Evolutionary conservation across 2,329 filamentous ascomycete species (phyloP).

Genomic region (Leptographium galeiforme): DNA sequence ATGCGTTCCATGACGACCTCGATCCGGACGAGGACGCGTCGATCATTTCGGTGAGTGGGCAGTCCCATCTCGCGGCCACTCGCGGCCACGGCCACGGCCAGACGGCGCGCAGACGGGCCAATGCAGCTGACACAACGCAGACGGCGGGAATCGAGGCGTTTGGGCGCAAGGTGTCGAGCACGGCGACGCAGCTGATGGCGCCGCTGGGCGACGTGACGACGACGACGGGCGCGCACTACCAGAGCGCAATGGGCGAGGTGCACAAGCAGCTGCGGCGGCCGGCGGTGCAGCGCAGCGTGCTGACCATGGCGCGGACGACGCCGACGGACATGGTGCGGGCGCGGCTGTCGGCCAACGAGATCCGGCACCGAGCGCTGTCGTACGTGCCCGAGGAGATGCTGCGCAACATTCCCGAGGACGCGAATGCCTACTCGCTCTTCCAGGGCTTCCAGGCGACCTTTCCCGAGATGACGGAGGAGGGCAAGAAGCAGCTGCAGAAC

Average conservation of each 20-base stretch:
- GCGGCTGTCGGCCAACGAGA: conserved; percentile 79
- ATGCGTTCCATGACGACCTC: conserved; percentile 32
- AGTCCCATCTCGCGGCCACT: no score
- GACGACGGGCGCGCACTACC: conserved; percentile 54
- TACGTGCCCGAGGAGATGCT: conserved; percentile 85
- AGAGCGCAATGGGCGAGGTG: conserved; percentile 75
- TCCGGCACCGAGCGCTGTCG: conserved; percentile 81
- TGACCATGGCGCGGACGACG: conserved; percentile 78
- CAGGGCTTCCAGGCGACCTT: conserved; percentile 90
- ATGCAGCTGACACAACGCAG: conserved; percentile 29
- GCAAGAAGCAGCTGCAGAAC: conserved; percentile 42
- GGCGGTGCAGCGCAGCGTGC: conserved; percentile 74
- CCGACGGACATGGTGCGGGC: conserved; percentile 91
- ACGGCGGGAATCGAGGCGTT: conserved; percentile 84
- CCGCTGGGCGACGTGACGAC: conserved; percentile 43
- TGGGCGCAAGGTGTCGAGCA: conserved; percentile 85
- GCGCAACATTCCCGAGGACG: conserved; percentile 72
- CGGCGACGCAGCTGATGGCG: conserved; percentile 78
- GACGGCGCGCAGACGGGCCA: no score
- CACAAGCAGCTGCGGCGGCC: conserved; percentile 81
- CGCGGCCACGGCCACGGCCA: no score
- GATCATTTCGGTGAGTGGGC: conserved; percentile 23
- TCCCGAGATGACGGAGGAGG: conserved; percentile 56
- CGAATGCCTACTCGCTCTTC: conserved; percentile 82
- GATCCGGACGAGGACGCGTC: conserved; percentile 33